These are phyloP conservation scores for Acrocalymma vagum DNA, from an alignment of 2,329 filamentous ascomycete genomes.

Conservation along the genomic window DNA sequence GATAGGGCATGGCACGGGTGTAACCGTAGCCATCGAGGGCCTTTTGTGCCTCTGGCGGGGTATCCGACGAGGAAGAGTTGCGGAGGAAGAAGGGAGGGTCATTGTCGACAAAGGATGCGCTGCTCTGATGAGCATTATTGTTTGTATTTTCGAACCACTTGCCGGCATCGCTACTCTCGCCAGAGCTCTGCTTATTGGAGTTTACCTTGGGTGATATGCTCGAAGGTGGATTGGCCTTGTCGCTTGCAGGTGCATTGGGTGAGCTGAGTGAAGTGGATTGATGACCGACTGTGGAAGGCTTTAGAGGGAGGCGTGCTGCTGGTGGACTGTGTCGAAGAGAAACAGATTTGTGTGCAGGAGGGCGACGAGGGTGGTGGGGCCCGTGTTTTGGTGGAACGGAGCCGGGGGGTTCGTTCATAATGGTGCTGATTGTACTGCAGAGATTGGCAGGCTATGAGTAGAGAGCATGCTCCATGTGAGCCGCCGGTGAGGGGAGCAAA, in stretches of 20 bases:
- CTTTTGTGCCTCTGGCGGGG: slow-evolving; percentile 48
- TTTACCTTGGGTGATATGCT: slow-evolving; percentile 44
- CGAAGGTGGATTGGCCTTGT: slow-evolving; percentile 51
- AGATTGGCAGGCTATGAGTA: slow-evolving; percentile 15
- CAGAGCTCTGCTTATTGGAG: slow-evolving; percentile 53
- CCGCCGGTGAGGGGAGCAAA: too few species aligned
- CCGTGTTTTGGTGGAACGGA: slow-evolving; percentile 19
- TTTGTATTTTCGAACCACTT: slow-evolving; percentile 63
- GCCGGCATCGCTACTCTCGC: slow-evolving; percentile 61
- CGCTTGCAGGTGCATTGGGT: slow-evolving; percentile 35
- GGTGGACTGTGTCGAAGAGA: slow-evolving; percentile 54
- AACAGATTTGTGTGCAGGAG: slow-evolving; percentile 55
- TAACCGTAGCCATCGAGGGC: slow-evolving; percentile 25
- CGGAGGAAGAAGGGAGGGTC: slow-evolving; percentile 55
- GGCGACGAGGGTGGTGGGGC: slow-evolving; percentile 49
- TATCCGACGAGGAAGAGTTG: slow-evolving; percentile 55
- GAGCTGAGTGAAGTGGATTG: slow-evolving; percentile 28
- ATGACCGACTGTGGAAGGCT: slow-evolving; percentile 6
- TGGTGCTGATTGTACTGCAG: slow-evolving; percentile 5
- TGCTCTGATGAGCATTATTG: slow-evolving; percentile 53
- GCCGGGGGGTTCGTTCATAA: slow-evolving; percentile 33
- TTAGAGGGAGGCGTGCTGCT: slow-evolving; percentile 5
- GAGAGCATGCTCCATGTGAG: slow-evolving; percentile 24
- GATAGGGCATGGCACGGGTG: slow-evolving; percentile 30
- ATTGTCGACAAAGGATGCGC: slow-evolving; percentile 51